These are phyloP conservation scores for Arthrocladium fulminans DNA, from an alignment of 2,329 filamentous ascomycete genomes.

Conservation along the genomic window DNA sequence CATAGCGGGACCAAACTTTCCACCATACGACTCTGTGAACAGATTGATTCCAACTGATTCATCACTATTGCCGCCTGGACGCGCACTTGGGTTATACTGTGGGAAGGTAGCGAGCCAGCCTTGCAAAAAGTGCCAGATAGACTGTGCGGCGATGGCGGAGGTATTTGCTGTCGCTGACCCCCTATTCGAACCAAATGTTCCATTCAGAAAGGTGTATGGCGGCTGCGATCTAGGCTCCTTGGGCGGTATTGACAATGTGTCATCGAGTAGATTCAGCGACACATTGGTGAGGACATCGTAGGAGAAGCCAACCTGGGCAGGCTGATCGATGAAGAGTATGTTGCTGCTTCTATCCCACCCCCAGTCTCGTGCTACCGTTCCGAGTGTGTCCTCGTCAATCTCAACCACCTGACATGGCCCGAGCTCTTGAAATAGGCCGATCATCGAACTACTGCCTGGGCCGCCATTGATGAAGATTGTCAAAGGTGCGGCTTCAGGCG, in stretches of 20 bases:
- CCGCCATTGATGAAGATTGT: constrained; percentile 47
- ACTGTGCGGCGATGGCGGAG: constrained; percentile 47
- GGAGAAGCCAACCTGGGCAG: constrained; percentile 43
- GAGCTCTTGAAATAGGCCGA: constrained; percentile 44
- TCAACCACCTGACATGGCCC: constrained; percentile 36
- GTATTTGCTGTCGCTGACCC: constrained; percentile 45
- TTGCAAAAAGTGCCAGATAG: constrained; percentile 52
- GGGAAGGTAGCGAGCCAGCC: constrained; percentile 52
- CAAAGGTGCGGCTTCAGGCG: constrained; percentile 39
- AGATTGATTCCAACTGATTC: constrained; percentile 47
- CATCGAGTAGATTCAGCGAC: constrained; percentile 32
- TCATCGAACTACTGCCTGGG: constrained; percentile 44
- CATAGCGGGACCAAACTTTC: constrained; percentile 60
- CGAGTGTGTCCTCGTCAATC: constrained; percentile 33
- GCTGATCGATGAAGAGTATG: constrained; percentile 38
- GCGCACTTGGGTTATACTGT: constrained; percentile 45
- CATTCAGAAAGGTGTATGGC: constrained; percentile 43
- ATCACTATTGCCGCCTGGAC: constrained; percentile 31
- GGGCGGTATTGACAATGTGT: constrained; percentile 27
- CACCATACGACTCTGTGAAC: constrained; percentile 62
- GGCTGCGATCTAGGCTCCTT: constrained; percentile 23
- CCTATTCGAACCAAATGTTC: constrained; percentile 55
- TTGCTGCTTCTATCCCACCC: constrained; percentile 41
- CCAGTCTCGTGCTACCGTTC: constrained; percentile 39
- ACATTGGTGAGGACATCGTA: constrained; percentile 39